Conservation (phyloP, 1,284 basidiomycete genomes). For the Tilletia setariae region DNA sequence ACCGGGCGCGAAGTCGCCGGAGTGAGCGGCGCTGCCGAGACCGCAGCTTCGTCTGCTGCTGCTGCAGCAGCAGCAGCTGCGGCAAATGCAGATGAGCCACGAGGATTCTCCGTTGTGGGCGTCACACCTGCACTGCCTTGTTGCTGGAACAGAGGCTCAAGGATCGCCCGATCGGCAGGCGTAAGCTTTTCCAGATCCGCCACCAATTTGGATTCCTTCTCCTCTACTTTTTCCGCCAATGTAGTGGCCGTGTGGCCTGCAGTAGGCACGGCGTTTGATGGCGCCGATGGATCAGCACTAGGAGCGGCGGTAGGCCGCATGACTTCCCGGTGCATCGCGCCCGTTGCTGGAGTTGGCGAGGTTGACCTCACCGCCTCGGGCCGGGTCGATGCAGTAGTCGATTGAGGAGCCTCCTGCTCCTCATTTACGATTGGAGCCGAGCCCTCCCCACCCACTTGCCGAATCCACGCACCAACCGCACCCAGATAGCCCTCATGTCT, state of each 20-base stretch:
- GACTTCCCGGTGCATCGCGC: too few relatives aligned
- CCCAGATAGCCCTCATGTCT: slow-evolving; percentile 97
- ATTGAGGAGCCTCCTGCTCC: neutral
- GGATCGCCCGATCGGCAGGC: neutral
- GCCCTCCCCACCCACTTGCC: slow-evolving; percentile 37
- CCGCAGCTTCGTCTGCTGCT: neutral
- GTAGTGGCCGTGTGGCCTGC: neutral
- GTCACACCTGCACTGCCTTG: too few relatives aligned
- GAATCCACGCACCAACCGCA: slow-evolving; percentile 58
- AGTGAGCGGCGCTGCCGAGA: neutral
- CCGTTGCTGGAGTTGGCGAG: neutral
- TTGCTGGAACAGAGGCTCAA: neutral
- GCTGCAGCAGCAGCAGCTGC: neutral
- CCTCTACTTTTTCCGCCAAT: neutral
- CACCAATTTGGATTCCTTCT: neutral
- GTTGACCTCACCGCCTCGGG: neutral
- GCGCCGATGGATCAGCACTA: too few relatives aligned
- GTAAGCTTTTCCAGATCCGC: neutral
- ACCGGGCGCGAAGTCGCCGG: neutral
- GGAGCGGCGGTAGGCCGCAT: too few relatives aligned
- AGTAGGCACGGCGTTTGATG: too few relatives aligned
- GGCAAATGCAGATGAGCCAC: too few relatives aligned
- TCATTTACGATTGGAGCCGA: slow-evolving; percentile 1
- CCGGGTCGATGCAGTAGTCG: neutral
- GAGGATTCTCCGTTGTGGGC: too few relatives aligned